These are phyloP conservation scores for Linum usitatissimum DNA, from an alignment of 345 rosid genomes.

Conservation along the genomic window DNA sequence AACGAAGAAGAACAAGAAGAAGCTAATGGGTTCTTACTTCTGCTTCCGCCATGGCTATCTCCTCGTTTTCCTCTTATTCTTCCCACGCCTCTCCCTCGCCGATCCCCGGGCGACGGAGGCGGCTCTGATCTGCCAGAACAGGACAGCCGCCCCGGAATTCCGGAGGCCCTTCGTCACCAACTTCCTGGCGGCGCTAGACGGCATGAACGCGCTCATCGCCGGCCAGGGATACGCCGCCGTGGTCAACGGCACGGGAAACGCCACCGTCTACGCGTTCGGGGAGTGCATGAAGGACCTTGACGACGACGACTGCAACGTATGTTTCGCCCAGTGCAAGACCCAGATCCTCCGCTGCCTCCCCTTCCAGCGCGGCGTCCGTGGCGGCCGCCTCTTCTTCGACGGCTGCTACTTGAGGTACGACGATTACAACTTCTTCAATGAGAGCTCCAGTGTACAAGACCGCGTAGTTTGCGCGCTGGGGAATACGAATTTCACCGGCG, in stretches of 20 bases:
- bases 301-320: constrained; percentile 55
- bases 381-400: constrained; percentile 60
- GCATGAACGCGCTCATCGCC: constrained; percentile 29
- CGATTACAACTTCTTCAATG: constrained; percentile 56
- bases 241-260: constrained; percentile 30
- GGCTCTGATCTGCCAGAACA: constrained; percentile 50
- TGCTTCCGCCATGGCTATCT: constrained; percentile 2
- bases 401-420: constrained; percentile 78
- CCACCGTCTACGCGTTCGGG: constrained; percentile 55
- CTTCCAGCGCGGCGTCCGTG: constrained; percentile 55
- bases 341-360: constrained; percentile 60
- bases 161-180: constrained; percentile 32
- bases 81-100: constrained; percentile 27
- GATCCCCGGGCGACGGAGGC: constrained; percentile 64
- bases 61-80: constrained; percentile 10
- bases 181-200: constrained; percentile 48
- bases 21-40: constrained; percentile 2
- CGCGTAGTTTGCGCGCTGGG: constrained; percentile 31
- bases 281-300: constrained; percentile 79
- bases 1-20: background rate
- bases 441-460: constrained; percentile 31
- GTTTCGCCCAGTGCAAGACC: constrained; percentile 69
- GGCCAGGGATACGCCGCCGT: constrained; percentile 35
- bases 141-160: constrained; percentile 30
- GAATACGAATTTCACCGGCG: constrained; percentile 24